phyloP scores from a whole-genome alignment of 257 asterid genomes.

The Pogostemon cablin region DNA sequence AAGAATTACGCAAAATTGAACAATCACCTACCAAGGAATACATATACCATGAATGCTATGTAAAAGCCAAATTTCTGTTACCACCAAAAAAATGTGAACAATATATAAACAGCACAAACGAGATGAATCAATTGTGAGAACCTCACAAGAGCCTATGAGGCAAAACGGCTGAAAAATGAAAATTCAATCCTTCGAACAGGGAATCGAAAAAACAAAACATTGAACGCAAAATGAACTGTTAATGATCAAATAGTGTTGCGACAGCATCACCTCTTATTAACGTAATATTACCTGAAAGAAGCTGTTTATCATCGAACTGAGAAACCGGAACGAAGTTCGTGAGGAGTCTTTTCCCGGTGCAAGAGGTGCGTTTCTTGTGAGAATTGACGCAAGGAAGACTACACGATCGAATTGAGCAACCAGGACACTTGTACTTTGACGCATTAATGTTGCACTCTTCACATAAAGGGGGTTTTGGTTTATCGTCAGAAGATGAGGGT shows the following conservation, averaged over 20 bases:
- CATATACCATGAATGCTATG: background rate
- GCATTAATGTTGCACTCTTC: constrained; percentile 70
- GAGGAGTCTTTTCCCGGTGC: constrained; percentile 69
- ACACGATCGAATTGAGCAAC: constrained; percentile 81
- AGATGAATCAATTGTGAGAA: constrained; percentile 8
- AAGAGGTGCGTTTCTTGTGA: constrained; percentile 78
- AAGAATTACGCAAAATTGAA: background rate
- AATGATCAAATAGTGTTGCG: background rate
- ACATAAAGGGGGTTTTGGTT: constrained; percentile 42
- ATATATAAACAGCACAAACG: background rate
- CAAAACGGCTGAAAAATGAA: background rate
- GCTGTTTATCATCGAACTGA: constrained; percentile 67
- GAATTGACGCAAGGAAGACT: constrained; percentile 90
- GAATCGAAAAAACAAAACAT: background rate
- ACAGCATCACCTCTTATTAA: background rate
- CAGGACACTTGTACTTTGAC: constrained; percentile 91
- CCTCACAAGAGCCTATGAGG: background rate
- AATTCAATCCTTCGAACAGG: background rate
- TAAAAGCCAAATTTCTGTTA: background rate
- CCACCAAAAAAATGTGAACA: constrained; percentile 1
- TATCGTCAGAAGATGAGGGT: constrained; percentile 24
- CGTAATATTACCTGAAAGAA: constrained; percentile 59
- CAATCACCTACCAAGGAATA: background rate
- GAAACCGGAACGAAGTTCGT: constrained; percentile 62
- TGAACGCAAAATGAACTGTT: background rate